Percentiles rank a stretch among this genome's conserved stretches.
Evolutionary conservation across 2,329 filamentous ascomycete genomes (phyloP).

Genomic region (Ploettnerulaceae sp.): DNA sequence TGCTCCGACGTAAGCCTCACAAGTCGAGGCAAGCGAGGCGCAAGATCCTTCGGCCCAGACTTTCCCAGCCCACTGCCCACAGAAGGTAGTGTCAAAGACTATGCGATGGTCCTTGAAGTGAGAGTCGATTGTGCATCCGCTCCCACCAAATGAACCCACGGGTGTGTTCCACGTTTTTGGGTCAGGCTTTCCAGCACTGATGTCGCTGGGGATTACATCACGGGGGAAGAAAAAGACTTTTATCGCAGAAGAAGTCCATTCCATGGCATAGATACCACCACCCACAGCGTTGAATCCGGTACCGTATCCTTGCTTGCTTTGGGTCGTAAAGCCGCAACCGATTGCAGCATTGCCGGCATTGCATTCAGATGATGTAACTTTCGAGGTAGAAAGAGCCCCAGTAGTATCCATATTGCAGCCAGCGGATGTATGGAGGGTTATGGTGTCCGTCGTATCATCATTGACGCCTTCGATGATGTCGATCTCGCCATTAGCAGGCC

Average conservation of each 20-base stretch:
- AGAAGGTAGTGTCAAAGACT: conserved; percentile 79
- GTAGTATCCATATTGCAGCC: conserved; percentile 53
- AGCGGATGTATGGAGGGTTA: conserved; percentile 63
- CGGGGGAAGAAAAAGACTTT: conserved; percentile 79
- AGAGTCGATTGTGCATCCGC: conserved; percentile 63
- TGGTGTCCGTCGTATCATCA: conserved; percentile 49
- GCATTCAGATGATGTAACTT: conserved; percentile 49
- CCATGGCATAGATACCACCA: conserved; percentile 68
- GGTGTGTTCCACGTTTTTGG: conserved; percentile 66
- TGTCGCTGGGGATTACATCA: conserved; percentile 56
- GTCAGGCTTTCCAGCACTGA: conserved; percentile 54
- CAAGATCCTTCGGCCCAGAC: conserved; percentile 62
- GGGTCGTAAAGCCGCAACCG: conserved; percentile 56
- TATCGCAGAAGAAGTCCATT: conserved; percentile 71
- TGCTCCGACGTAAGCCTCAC: conserved; percentile 64
- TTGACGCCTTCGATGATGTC: conserved; percentile 80
- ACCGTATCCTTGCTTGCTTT: conserved; percentile 54
- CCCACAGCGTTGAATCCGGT: conserved; percentile 64
- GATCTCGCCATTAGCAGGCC: conserved; percentile 69
- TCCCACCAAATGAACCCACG: conserved; percentile 61
- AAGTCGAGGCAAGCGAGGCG: conserved; percentile 55
- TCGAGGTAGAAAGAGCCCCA: conserved; percentile 43
- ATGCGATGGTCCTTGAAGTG: conserved; percentile 72
- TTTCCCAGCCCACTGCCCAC: conserved; percentile 75
- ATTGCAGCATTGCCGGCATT: conserved; percentile 44